Evolutionary conservation across 2,329 filamentous ascomycete species (phyloP), one percentile per base, ranked within the genome.

Genomic region (Cryphonectria naterciae): DNA sequence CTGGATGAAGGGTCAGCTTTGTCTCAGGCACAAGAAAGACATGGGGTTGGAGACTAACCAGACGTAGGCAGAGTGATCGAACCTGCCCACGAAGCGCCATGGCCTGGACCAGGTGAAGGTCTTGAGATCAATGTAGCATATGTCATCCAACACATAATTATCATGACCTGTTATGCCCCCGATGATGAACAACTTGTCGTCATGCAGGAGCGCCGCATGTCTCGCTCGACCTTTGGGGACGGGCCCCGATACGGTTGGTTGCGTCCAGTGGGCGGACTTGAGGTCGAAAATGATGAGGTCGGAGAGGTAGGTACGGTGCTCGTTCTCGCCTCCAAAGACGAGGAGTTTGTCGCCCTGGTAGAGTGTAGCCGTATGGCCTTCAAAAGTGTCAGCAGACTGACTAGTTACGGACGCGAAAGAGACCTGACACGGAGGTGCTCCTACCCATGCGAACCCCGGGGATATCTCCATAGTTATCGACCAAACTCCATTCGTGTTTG

Each of bases 401-500:
- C 19, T 41, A 19, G 32, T 32, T 25, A 4, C 17, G 19, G n/a
- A 10, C 22, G 61, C 72, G 73, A 7, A 64, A 5, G 25, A 4
- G 61, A 22, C n/a, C 37, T 17, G 11, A 8, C 7, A 19, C 15
- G 25, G 22, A 41, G 37, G n/a, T 10, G 61, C 6, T 75, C 86
- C 76, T 86, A 94, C 95, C 95, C 96, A 98, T 98, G 75, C 95
- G 91, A 65, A 98, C 95, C 19, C 95, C 95, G 5, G 95, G 95
- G 74, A 98, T 98, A 81, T 98, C 95, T 46, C 96, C 96, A 84
- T 97, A 99, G 81, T 99, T 99, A 82, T 98, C 96, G 28, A 99
- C 95, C 66, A 99, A 85, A 75, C 90, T 96, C 96, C 96, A 99
- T 80, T 96, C 93, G 75, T 96, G 91, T 73, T 92, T 95, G 73